These are phyloP conservation scores for Alternaria arborescens DNA, from an alignment of 2,329 filamentous ascomycete genomes.

Conservation along the genomic window DNA sequence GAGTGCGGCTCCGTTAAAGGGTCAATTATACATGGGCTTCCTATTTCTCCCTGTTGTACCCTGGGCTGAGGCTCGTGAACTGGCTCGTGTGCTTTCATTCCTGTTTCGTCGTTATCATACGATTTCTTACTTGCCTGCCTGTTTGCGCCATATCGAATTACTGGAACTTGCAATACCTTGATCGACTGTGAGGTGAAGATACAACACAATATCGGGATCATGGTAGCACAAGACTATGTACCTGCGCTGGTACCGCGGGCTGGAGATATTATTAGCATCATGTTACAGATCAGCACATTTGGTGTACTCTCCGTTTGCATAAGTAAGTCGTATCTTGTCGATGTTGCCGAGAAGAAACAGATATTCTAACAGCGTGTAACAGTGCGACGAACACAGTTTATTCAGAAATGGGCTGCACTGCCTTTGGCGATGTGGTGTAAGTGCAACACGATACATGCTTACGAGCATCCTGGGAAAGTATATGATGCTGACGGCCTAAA, in stretches of 20 bases:
- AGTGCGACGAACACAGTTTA: slow-evolving; percentile 36
- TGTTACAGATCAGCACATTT: slow-evolving; percentile 35
- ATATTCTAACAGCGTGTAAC: not conserved
- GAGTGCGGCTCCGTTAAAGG: not conserved
- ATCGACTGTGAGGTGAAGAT: not conserved
- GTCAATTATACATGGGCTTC: not conserved
- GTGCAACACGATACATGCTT: not conserved
- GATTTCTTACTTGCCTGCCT: not conserved
- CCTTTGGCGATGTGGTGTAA: slow-evolving; percentile 34
- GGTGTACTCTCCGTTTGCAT: slow-evolving; percentile 30
- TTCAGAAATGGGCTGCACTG: slow-evolving; percentile 32
- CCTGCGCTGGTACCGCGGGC: slow-evolving; percentile 32
- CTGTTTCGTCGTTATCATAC: not conserved
- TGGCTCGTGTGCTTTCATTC: not conserved
- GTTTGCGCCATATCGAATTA: not conserved
- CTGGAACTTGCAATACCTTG: not conserved
- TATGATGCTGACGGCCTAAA: not conserved
- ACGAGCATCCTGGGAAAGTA: not conserved
- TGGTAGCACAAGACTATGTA: slow-evolving; percentile 11
- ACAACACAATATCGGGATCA: not conserved
- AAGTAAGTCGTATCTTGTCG: slow-evolving; percentile 12
- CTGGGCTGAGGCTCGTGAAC: not conserved
- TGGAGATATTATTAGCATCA: slow-evolving; percentile 34
- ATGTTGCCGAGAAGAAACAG: not conserved
- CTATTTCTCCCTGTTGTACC: not conserved